Conservation (phyloP, 2,329 filamentous ascomycete genomes). For the Didymella segeticola region DNA sequence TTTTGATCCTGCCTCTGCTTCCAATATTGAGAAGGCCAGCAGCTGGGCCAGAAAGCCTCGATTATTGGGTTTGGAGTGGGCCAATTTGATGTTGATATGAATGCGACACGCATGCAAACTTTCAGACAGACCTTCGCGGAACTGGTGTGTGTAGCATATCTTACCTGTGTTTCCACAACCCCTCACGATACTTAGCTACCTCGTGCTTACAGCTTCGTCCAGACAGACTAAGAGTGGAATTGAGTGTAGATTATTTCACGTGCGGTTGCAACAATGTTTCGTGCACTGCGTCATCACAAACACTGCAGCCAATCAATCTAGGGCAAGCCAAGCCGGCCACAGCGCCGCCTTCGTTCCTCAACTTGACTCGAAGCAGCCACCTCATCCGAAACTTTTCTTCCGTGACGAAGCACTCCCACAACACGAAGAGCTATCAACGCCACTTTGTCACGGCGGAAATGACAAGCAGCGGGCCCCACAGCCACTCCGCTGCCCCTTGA, state of each 20-base stretch:
- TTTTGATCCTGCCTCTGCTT: neutral
- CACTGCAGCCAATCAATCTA: neutral
- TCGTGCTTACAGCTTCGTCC: no score
- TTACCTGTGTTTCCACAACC: no score
- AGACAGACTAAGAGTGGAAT: no score
- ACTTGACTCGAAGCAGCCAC: constrained; percentile 11
- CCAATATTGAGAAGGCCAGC: neutral
- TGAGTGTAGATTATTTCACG: no score
- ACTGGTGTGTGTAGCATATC: no score
- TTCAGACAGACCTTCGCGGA: no score
- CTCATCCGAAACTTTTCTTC: constrained; percentile 4
- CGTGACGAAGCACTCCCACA: neutral
- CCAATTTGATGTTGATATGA: neutral
- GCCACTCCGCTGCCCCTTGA: constrained; percentile 12
- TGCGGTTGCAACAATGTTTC: neutral
- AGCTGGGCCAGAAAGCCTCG: neutral
- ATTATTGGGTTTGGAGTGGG: neutral
- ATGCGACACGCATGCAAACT: no score
- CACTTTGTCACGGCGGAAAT: constrained; percentile 8
- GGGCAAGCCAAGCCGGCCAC: constrained; percentile 3
- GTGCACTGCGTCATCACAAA: neutral
- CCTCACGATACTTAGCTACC: no score
- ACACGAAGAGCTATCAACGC: neutral
- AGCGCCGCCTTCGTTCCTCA: neutral
- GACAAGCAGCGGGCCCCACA: constrained; percentile 10